Evolutionary conservation across 1,284 basidiomycete species (phyloP).

Genomic region (Vanrija sp.): DNA sequence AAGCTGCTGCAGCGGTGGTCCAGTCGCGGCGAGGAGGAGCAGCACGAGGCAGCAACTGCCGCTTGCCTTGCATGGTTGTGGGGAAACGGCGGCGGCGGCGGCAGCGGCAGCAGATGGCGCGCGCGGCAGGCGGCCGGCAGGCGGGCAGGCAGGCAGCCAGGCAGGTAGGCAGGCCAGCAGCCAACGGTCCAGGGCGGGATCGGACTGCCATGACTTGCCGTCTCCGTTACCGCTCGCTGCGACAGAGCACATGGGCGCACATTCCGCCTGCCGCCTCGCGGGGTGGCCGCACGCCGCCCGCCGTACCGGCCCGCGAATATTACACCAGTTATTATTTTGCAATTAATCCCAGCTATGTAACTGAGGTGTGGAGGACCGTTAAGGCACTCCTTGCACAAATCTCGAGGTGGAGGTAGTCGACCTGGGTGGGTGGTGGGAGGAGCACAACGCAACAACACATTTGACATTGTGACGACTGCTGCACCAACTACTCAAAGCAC

Average conservation of each 20-base stretch:
- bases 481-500: not conserved
- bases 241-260: too few species aligned
- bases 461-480: not conserved
- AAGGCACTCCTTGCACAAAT: too few species aligned
- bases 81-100: not conserved
- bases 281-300: not conserved
- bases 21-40: too few species aligned
- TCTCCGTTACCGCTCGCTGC: not conserved
- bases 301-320: too few species aligned
- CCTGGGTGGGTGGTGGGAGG: not conserved
- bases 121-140: not conserved
- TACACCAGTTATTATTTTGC: not conserved
- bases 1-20: not conserved
- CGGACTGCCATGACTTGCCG: too few species aligned
- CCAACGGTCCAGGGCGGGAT: not conserved
- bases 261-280: too few species aligned
- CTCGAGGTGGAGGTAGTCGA: conserved; percentile 3
- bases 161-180: too few species aligned
- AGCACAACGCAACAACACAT: too few species aligned
- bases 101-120: not conserved
- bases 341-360: not conserved
- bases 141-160: not conserved
- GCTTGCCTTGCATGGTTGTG: not conserved
- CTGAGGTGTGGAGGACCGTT: not conserved
- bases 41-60: too few species aligned